Base-by-base conservation (phyloP, 2,329 filamentous ascomycete genomes). In the Claviceps citrina region DNA sequence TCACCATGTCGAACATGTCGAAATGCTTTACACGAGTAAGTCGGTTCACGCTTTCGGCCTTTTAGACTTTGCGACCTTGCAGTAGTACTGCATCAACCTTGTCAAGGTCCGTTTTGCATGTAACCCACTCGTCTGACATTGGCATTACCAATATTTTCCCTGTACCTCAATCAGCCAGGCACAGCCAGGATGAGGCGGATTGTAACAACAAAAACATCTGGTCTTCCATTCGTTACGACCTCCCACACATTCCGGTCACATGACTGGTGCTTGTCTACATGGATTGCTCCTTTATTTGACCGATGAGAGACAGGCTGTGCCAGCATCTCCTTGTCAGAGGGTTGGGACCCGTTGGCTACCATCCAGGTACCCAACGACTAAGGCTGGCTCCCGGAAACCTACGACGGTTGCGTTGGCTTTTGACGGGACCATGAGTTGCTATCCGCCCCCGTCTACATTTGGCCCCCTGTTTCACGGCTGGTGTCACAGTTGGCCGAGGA, bases 401-500 rank as follows among this genome's bases (percentile, higher is more conserved):
- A 10, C 22, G 32, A 34, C n/a, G 13, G 10, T 34, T 24, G 20
- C 12, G 5, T 9, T 12, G 19, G 4, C 9, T 22, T 34, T 34
- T 9, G 20, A 36, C n/a, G 22, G 15, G 33, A 9, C 16, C 8
- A 5, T 16, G 15, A 32, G 26, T 20, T 10, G 28, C 34, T n/a
- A 24, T 39, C 31, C 38, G 15, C 18, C 28, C 24, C 28, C 7
- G 15, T 18, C 22, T 12, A 35, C 8, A 22, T 10, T 16, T 25
- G 24, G 16, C 36, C 30, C 38, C 44, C 33, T 39, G 41, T 45
- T 45, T 43, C 41, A 43, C 31, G 28, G 27, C 32, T 22, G 13
- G 38, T 28, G 39, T 41, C 36, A 37, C 40, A 41, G 30, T 32
- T 31, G 22, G 25, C 34, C 30, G 38, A 32, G 34, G 38, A 41